phyloP scores from a whole-genome alignment of 1,284 basidiomycete species.

The Trichosporon coremiiforme region DNA sequence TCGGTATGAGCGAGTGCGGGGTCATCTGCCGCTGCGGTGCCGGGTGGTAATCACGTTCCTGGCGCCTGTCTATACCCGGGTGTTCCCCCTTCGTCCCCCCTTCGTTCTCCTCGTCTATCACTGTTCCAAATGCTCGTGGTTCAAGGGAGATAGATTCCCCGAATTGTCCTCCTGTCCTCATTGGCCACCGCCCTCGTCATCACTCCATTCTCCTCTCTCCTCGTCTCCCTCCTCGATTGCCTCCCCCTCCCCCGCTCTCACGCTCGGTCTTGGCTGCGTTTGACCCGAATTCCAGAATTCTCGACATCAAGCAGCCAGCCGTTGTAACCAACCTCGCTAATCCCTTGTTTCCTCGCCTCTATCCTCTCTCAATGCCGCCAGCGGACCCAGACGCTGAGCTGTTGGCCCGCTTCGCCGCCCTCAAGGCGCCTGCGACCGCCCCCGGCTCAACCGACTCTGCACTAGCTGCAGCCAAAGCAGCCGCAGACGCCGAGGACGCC shows the following conservation, averaged over 20 bases:
- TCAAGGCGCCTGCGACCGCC: conserved; percentile 15
- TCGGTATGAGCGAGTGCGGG: not conserved
- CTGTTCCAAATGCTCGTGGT: too few relatives aligned
- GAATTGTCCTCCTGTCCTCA: not conserved
- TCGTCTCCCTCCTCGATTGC: not conserved
- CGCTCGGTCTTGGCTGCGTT: not conserved
- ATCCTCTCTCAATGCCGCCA: not conserved
- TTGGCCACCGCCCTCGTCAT: not conserved
- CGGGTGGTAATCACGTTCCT: not conserved
- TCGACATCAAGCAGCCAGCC: too few relatives aligned
- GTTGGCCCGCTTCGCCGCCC: conserved; percentile 25
- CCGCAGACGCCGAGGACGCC: not conserved
- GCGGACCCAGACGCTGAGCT: conserved; percentile 23
- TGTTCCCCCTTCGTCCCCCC: too few relatives aligned
- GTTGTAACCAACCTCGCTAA: conserved; percentile 3
- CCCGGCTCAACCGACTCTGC: conserved; percentile 3
- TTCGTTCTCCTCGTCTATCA: too few relatives aligned
- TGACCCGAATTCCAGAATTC: not conserved
- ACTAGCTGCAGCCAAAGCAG: conserved; percentile 3
- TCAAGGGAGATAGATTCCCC: conserved; percentile 1
- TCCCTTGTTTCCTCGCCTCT: not conserved
- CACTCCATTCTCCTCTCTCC: not conserved
- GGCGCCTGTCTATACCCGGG: not conserved
- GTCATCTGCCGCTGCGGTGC: conserved; percentile 3
- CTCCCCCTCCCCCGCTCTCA: not conserved